phyloP scores from a whole-genome alignment of 306 rosid genomes.

The Potentilla sterilis region DNA sequence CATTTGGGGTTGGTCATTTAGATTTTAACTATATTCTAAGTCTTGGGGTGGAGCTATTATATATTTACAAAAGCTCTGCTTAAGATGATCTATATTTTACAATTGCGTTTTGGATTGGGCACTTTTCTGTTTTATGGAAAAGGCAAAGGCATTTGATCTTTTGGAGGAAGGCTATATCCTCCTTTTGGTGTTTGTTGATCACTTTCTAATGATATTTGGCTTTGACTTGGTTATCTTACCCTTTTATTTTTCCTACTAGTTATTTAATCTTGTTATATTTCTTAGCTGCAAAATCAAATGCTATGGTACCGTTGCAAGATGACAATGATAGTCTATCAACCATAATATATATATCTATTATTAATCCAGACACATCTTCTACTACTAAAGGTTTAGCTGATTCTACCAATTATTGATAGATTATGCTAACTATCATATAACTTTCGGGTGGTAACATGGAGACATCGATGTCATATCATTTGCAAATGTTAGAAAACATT shows the following conservation, averaged over 20 bases:
- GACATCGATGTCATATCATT: neutral
- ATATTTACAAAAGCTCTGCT: constrained; percentile 9
- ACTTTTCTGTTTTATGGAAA: neutral
- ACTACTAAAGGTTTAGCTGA: neutral
- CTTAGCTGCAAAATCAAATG: neutral
- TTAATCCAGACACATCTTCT: neutral
- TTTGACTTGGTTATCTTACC: constrained; percentile 32
- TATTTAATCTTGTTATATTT: neutral
- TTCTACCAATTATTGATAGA: neutral
- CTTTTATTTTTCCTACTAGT: neutral
- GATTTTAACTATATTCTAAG: neutral
- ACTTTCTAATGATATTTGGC: constrained; percentile 28
- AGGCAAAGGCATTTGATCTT: constrained; percentile 29
- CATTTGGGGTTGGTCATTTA: neutral
- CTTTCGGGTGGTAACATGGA: neutral
- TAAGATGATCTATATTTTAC: neutral
- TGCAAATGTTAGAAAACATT: too few species aligned
- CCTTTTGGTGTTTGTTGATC: constrained; percentile 33
- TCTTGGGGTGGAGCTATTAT: constrained; percentile 7
- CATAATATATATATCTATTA: neutral
- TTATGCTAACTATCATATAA: neutral
- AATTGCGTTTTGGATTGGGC: constrained; percentile 4
- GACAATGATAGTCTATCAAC: neutral
- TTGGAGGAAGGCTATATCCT: constrained; percentile 35
- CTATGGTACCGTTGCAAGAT: neutral